These are phyloP conservation scores for Diversispora epigaea DNA, from an alignment of 192 early-diverging fungal species.

Conservation along the genomic window DNA sequence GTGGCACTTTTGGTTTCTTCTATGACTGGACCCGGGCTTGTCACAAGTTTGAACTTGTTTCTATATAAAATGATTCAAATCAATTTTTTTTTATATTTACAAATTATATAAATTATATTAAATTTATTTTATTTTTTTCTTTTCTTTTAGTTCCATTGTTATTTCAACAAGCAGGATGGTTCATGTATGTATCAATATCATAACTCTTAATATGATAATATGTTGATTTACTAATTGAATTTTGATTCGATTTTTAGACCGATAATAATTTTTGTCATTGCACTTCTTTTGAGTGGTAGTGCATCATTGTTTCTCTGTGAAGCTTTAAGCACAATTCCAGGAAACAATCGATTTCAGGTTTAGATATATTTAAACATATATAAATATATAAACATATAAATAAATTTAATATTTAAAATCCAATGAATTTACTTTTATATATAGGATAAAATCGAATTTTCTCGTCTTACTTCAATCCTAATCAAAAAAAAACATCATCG, in stretches of 20 bases:
- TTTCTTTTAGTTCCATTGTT: slow-evolving; percentile 50
- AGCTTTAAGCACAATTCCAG: too few relatives aligned
- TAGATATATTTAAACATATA: too few relatives aligned
- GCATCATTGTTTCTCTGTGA: too few relatives aligned
- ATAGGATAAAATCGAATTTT: slow-evolving; percentile 67
- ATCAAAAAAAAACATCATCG: slow-evolving; percentile 45
- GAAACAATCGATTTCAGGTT: too few relatives aligned
- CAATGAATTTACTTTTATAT: neutral
- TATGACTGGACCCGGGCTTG: slow-evolving; percentile 46
- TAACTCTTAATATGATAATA: neutral
- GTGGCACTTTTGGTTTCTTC: slow-evolving; percentile 44
- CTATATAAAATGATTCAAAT: too few relatives aligned
- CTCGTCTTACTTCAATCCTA: slow-evolving; percentile 45
- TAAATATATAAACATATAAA: neutral
- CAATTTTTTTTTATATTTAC: neutral
- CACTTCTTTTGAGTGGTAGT: too few relatives aligned
- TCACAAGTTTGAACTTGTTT: slow-evolving; percentile 30
- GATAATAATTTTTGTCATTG: slow-evolving; percentile 30
- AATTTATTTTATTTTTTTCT: slow-evolving; percentile 16
- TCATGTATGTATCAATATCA: slow-evolving; percentile 41
- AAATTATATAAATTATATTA: neutral
- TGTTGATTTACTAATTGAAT: neutral
- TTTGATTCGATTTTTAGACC: neutral
- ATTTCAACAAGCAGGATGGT: slow-evolving; percentile 58
- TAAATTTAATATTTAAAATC: neutral